Evolutionary conservation across 805 yeast species (phyloP).

Genomic region (Ogataea neopini): DNA sequence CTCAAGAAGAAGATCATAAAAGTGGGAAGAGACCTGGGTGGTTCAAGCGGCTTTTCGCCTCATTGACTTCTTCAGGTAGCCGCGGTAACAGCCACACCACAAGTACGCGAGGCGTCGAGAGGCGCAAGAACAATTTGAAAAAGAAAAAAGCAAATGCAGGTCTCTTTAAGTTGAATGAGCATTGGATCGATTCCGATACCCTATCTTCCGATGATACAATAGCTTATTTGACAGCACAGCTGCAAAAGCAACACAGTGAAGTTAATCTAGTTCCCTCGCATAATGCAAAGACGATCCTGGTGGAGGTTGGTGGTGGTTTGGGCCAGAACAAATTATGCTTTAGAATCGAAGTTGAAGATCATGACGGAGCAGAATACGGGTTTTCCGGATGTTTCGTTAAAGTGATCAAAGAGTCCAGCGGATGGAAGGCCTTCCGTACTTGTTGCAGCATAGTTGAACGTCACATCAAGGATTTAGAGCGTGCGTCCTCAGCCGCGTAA

Average conservation of each 20-base stretch:
- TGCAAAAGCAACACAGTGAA: constrained; percentile 9
- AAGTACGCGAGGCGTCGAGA: background rate
- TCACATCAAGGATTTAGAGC: constrained; percentile 14
- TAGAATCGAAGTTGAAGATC: constrained; percentile 27
- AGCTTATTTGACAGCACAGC: constrained; percentile 2
- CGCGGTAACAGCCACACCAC: background rate
- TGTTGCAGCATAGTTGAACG: constrained; percentile 25
- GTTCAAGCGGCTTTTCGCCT: constrained; percentile 12
- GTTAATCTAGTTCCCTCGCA: constrained; percentile 7
- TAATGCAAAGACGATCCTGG: constrained; percentile 5
- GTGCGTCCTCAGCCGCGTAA: background rate
- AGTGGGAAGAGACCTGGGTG: constrained; percentile 14
- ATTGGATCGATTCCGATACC: constrained; percentile 21
- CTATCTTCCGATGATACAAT: constrained; percentile 12
- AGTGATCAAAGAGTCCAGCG: constrained; percentile 25
- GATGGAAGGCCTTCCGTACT: constrained; percentile 17
- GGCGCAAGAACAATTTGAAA: background rate
- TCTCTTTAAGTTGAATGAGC: constrained; percentile 13
- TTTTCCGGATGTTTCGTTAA: constrained; percentile 35
- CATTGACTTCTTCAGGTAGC: constrained; percentile 4
- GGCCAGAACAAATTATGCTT: constrained; percentile 17
- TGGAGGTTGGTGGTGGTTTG: constrained; percentile 14
- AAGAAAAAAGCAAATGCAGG: constrained; percentile 2
- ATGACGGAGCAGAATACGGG: constrained; percentile 34
- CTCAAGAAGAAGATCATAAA: constrained; percentile 1